These are phyloP conservation scores for Proliferodiscus dingleyae DNA, from an alignment of 2,329 filamentous ascomycete species.

Conservation along the genomic window DNA sequence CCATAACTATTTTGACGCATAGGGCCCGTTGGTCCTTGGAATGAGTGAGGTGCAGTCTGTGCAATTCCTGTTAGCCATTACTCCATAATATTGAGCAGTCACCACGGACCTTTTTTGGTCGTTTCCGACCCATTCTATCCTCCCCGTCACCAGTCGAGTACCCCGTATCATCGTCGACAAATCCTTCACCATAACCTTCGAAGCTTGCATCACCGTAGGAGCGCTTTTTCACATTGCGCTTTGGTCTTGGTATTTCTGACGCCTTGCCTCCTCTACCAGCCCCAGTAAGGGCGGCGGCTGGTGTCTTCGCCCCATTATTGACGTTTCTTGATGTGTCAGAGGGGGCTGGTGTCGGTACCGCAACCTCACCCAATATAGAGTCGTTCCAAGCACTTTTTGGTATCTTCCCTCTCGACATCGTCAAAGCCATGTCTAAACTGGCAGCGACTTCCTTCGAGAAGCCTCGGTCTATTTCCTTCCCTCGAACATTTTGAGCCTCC, in stretches of 20 bases:
- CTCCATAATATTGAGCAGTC: slow-evolving; percentile 14
- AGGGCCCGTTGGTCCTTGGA: slow-evolving; percentile 16
- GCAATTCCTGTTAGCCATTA: slow-evolving; percentile 22
- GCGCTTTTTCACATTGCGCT: slow-evolving; percentile 66
- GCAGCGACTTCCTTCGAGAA: slow-evolving; percentile 42
- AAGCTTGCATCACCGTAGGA: slow-evolving; percentile 71
- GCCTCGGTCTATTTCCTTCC: slow-evolving; percentile 51
- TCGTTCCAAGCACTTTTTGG: slow-evolving; percentile 52
- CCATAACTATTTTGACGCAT: slow-evolving; percentile 43
- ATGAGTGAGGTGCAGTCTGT: slow-evolving; percentile 25
- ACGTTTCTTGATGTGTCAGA: slow-evolving; percentile 13
- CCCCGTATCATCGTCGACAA: slow-evolving; percentile 62
- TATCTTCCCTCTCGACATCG: slow-evolving; percentile 53
- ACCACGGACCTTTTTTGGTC: slow-evolving; percentile 57
- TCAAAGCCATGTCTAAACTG: slow-evolving; percentile 46
- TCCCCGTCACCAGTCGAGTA: slow-evolving; percentile 71
- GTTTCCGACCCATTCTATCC: slow-evolving; percentile 51
- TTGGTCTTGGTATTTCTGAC: slow-evolving; percentile 45
- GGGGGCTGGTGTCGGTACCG: slow-evolving; percentile 7
- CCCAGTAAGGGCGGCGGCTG: slow-evolving; percentile 12
- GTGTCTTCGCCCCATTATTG: slow-evolving; percentile 15
- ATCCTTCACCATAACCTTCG: slow-evolving; percentile 70
- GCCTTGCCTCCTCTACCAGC: slow-evolving; percentile 11
- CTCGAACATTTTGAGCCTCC: slow-evolving; percentile 49
- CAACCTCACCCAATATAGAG: slow-evolving; percentile 54